Base-by-base conservation (phyloP, 495 filamentous ascomycete genomes). In the Tirmania nivea region DNA sequence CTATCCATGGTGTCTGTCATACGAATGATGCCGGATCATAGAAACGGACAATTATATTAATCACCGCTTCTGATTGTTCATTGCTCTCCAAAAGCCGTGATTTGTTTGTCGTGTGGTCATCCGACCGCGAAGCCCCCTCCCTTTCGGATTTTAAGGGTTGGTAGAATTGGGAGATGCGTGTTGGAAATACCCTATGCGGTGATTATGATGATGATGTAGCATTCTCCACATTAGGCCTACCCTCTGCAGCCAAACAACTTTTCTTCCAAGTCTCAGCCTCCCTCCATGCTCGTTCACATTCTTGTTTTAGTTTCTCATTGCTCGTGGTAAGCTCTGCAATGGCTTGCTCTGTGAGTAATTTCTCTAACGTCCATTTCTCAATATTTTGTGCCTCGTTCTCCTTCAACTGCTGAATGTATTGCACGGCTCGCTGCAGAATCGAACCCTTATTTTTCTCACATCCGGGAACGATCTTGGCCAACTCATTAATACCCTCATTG, bases 361-460 rank as follows among this genome's bases (percentile, higher is more conserved):
- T 96, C 70, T 93, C 89, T 20, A 93, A 73, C 17, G 93, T 94
- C 83, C 90, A 97, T 65, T 94, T 92, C 66, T 94, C 87, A 54
- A 87, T 85, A 64, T 94, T 94, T 51, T 81, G 78, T 17, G 80
- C 78, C 69, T 95, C 92, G 58, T 94, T 92, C 59, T 94, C 86
- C 64, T 92, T 93, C 16, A 97, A 72, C 63, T 94, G 85, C 9
- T 77, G 82, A 65, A 97, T 97, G 69, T 92, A 96, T 56, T 84
- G 75, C 19, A 95, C 89, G 1, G 90, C 89, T 9, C 90, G 83
- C 63, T 94, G 86, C 36, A 97, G 71, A 54, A 97, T 95, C 1
- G 87, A 90, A 5, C 90, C 90, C 68, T 97, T 97, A 69, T 97
- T 97, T 74, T 96, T 97, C 67, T 97, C 90, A 63, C 90, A 97